Base-by-base conservation (phyloP, 1,284 basidiomycete genomes). In the Macrocystidia cucumis region DNA sequence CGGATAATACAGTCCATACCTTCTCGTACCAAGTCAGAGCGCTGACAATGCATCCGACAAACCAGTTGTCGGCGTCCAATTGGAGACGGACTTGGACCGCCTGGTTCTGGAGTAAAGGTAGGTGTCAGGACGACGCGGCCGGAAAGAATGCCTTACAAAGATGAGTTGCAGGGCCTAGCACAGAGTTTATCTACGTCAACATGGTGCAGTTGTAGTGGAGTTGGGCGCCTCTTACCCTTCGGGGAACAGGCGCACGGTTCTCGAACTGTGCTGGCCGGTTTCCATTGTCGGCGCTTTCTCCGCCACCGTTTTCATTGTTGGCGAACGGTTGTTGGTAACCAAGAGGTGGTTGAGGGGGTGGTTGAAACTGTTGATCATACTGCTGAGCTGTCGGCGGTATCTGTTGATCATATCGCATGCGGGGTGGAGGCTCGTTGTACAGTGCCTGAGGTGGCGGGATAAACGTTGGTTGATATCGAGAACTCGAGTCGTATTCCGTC, bases 41-140 rank as follows among this genome's bases (percentile, higher is more conserved):
- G n/a, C n/a, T n/a, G n/a, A n/a, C n/a, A n/a, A n/a, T n/a, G n/a
- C n/a, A 16, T 29, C 28, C 28, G 9, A 14, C 9, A 29, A 18
- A 35, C 19, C n/a, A 30, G 9, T 30, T 37, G n/a, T 32, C 37
- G 31, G 9, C 32, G 9, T 12, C 27, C 11, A 29, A 35, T 37
- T 29, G 39, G 32, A 33, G 35, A 38, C 40, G 35, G 19, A 11
- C 19, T 16, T 9, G 24, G 24, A 19, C 13, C 28, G 30, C 25
- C 17, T 34, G 20, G 30, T 5, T 30, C 8, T 25, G 8, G 12
- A 25, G 23, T 8, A 12, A 8, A 12, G 12, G 23, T 12, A 25
- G 23, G 12, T 25, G 12, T 25, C 23, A n/a, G n/a, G 8, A 25
- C 12, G 8, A 12, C 23, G 12, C 23, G 12, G 8, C 23, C 23